phyloP scores from a whole-genome alignment of 371 early-diverging fungal genomes.

The Zychaea mexicana region DNA sequence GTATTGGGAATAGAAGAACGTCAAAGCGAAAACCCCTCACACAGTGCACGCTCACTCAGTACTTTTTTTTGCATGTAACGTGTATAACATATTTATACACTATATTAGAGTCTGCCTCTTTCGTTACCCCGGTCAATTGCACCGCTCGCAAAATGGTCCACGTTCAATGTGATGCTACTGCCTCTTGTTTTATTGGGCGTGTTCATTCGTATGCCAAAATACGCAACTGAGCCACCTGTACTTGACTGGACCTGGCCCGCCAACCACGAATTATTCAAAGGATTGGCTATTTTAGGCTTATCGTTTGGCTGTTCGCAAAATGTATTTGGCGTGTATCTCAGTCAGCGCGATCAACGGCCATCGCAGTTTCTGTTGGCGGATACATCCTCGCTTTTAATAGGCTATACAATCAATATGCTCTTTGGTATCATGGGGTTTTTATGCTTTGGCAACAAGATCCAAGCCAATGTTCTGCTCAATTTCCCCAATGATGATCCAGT shows the following conservation, averaged over 20 bases:
- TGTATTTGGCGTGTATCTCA: constrained; percentile 48
- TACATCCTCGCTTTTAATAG: constrained; percentile 32
- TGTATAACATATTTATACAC: neutral
- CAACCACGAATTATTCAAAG: constrained; percentile 24
- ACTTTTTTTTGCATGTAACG: neutral
- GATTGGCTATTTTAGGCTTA: constrained; percentile 54
- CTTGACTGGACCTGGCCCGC: constrained; percentile 31
- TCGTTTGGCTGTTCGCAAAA: constrained; percentile 58
- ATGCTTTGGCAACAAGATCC: constrained; percentile 52
- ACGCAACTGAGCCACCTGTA: constrained; percentile 42
- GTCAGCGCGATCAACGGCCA: constrained; percentile 36
- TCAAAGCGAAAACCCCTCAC: too few relatives aligned
- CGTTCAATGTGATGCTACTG: constrained; percentile 45
- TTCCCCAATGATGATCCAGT: constrained; percentile 48
- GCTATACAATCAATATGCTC: constrained; percentile 48
- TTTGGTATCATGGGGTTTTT: constrained; percentile 57
- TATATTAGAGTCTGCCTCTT: constrained; percentile 44
- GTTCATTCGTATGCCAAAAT: constrained; percentile 45
- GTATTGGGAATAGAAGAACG: neutral
- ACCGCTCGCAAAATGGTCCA: constrained; percentile 47
- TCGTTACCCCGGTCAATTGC: constrained; percentile 54
- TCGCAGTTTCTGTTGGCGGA: constrained; percentile 43
- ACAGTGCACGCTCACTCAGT: too few relatives aligned
- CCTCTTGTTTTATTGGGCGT: constrained; percentile 46
- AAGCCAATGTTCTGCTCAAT: constrained; percentile 54